Percentiles rank a stretch among this genome's conserved stretches.
phyloP scores from a whole-genome alignment of 352 stramenopile genomes.

The Lagenidium giganteum region DNA sequence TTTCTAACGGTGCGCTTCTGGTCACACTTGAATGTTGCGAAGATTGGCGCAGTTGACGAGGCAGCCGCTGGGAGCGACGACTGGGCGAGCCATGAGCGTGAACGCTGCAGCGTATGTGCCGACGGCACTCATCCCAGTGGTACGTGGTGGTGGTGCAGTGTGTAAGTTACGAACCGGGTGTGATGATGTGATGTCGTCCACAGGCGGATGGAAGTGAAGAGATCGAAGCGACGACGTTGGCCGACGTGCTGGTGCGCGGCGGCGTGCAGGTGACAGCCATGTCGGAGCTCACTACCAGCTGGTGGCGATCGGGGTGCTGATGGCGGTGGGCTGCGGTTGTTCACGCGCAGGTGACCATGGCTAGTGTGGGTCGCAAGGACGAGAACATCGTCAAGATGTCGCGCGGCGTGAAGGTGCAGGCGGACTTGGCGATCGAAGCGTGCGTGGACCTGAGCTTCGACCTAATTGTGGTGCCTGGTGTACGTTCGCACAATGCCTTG shows the following conservation, averaged over 20 bases:
- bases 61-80: too few relatives aligned
- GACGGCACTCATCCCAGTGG: constrained; percentile 27
- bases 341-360: constrained; percentile 43
- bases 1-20: too few relatives aligned
- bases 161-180: background rate
- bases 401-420: constrained; percentile 63
- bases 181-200: background rate
- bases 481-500: constrained; percentile 11
- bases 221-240: constrained; percentile 73
- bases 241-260: constrained; percentile 66
- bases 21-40: too few relatives aligned
- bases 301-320: too few relatives aligned
- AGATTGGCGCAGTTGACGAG: too few relatives aligned
- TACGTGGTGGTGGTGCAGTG: constrained; percentile 1
- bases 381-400: constrained; percentile 75
- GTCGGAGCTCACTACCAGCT: background rate
- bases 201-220: constrained; percentile 81
- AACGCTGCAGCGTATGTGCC: too few relatives aligned
- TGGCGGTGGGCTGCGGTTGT: too few relatives aligned
- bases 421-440: constrained; percentile 55
- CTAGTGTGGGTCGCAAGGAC: constrained; percentile 45
- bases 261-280: constrained; percentile 31
- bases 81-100: too few relatives aligned
- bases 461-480: constrained; percentile 60
- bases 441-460: constrained; percentile 57